These are phyloP conservation scores for Extremus antarcticus DNA, from an alignment of 495 filamentous ascomycete species.

Conservation along the genomic window DNA sequence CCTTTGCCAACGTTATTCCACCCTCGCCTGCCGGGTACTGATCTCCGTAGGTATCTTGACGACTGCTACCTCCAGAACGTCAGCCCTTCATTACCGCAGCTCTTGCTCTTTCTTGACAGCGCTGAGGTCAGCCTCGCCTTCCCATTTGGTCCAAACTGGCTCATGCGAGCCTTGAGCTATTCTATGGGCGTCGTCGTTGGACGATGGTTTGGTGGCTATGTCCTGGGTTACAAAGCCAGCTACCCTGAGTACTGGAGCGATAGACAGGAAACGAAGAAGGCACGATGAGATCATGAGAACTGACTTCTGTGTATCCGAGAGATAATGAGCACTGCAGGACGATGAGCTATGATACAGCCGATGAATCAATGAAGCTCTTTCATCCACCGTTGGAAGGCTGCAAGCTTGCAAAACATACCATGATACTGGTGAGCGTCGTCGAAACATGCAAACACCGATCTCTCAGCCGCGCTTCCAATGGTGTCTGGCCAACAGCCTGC, in stretches of 20 bases:
- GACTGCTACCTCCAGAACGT: slow-evolving; percentile 8
- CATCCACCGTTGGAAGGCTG: no score
- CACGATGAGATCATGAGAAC: neutral
- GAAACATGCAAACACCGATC: no score
- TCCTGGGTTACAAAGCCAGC: slow-evolving; percentile 9
- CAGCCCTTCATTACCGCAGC: slow-evolving; percentile 4
- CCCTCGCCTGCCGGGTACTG: no score
- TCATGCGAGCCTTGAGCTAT: slow-evolving; percentile 7
- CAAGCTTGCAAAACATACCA: no score
- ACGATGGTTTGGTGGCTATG: slow-evolving; percentile 3
- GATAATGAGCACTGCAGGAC: no score
- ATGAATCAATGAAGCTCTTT: no score
- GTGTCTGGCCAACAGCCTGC: neutral
- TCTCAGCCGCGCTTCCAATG: neutral
- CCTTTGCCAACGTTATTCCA: no score
- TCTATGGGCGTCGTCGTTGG: slow-evolving; percentile 8
- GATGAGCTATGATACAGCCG: no score
- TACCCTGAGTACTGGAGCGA: slow-evolving; percentile 11
- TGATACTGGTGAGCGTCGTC: no score
- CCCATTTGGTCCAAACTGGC: slow-evolving; percentile 7
- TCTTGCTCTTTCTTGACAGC: slow-evolving; percentile 6
- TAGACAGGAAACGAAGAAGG: neutral
- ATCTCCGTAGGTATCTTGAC: no score
- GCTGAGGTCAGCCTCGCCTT: slow-evolving; percentile 14
- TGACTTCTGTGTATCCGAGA: no score